These are phyloP conservation scores for Boletellus ananiceps DNA, from an alignment of 768 basidiomycete species.

Conservation along the genomic window DNA sequence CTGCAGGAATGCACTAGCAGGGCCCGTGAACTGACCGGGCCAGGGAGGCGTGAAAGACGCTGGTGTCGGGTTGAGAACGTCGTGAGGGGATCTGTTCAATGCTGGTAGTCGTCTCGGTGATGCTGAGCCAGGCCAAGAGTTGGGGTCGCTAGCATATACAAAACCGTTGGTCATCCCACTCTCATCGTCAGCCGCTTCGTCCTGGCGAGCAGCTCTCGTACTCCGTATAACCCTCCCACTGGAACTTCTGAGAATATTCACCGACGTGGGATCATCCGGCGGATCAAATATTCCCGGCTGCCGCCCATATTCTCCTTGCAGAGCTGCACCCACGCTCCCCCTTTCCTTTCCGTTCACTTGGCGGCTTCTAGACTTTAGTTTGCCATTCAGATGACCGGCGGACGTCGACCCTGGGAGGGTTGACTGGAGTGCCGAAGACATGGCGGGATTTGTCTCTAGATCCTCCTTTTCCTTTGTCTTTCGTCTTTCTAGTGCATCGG, in stretches of 20 bases:
- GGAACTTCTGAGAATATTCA: conserved; percentile 26
- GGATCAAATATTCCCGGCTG: conserved; percentile 17
- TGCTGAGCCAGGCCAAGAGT: conserved; percentile 23
- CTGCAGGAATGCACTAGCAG: conserved; percentile 47
- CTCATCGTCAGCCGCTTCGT: conserved; percentile 25
- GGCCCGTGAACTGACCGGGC: conserved; percentile 43
- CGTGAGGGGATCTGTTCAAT: conserved; percentile 19
- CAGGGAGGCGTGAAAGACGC: conserved; percentile 23
- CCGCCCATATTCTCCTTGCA: conserved; percentile 22
- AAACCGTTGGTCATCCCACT: conserved; percentile 22
- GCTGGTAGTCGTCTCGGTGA: conserved; percentile 20
- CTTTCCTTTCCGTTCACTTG: conserved; percentile 34
- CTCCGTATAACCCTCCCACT: conserved; percentile 30
- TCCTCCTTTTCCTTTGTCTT: conserved; percentile 49
- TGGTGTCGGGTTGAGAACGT: conserved; percentile 19
- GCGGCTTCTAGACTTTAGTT: conserved; percentile 37
- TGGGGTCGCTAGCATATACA: conserved; percentile 13
- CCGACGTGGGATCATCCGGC: conserved; percentile 16
- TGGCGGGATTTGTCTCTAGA: conserved; percentile 57
- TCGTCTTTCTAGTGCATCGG: conserved; percentile 55
- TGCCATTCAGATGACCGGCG: conserved; percentile 27
- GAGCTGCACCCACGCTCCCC: conserved; percentile 26
- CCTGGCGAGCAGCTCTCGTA: conserved; percentile 25
- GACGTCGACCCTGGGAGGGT: conserved; percentile 23
- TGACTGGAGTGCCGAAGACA: conserved; percentile 33